These are phyloP conservation scores for Holtermannia corniformis DNA, from an alignment of 768 basidiomycete species.

Conservation along the genomic window DNA sequence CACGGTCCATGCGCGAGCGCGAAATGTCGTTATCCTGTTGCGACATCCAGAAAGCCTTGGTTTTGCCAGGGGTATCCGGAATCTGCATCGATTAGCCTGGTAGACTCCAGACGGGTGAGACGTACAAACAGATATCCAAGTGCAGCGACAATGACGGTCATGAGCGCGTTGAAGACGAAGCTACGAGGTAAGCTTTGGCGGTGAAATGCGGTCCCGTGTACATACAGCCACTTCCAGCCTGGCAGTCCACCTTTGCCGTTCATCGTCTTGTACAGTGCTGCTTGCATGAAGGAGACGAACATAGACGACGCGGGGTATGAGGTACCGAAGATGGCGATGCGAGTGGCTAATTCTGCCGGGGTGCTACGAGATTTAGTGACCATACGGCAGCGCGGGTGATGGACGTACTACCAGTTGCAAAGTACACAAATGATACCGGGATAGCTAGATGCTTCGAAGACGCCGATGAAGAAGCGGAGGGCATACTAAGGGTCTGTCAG, in stretches of 20 bases:
- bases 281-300: conserved; percentile 23
- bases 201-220: conserved; percentile 2
- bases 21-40: conserved; percentile 16
- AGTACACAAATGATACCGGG: conserved; percentile 12
- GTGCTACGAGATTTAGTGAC: conserved; percentile 5
- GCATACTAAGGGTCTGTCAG: conserved; percentile 8
- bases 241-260: conserved; percentile 11
- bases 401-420: background rate
- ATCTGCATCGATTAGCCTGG: conserved; percentile 1
- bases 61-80: conserved; percentile 12
- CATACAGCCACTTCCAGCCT: conserved; percentile 21
- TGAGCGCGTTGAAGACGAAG: conserved; percentile 7
- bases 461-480: conserved; percentile 28
- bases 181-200: background rate
- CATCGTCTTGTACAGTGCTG: conserved; percentile 14
- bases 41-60: conserved; percentile 19
- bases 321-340: conserved; percentile 21
- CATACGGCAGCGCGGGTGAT: background rate
- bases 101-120: background rate
- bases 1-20: conserved; percentile 10
- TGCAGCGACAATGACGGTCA: conserved; percentile 18
- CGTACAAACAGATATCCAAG: conserved; percentile 8
- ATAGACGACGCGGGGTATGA: conserved; percentile 18
- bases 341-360: conserved; percentile 13
- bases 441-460: conserved; percentile 24